These are phyloP conservation scores for Hordeum marinum DNA, from an alignment of 176 grass and related monocot genomes.

Conservation along the genomic window DNA sequence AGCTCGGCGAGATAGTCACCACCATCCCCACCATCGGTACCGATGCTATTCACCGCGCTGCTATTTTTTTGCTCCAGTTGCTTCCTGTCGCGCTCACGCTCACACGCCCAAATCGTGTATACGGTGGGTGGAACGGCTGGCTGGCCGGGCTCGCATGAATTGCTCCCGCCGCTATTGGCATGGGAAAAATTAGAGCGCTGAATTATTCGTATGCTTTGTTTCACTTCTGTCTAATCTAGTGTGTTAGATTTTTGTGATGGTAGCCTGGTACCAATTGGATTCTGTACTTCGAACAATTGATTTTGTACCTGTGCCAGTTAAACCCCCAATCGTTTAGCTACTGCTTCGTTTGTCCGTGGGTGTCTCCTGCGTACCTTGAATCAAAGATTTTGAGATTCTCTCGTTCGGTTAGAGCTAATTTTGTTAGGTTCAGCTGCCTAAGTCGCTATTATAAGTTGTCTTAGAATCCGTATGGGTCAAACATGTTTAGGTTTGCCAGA, in stretches of 20 bases:
- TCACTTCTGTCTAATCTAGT: neutral
- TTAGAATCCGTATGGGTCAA: neutral
- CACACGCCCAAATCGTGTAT: neutral
- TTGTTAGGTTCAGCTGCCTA: neutral
- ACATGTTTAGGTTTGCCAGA: neutral
- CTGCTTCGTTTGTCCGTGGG: neutral
- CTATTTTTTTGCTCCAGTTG: neutral
- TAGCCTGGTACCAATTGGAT: neutral
- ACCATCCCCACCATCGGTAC: constrained; percentile 64
- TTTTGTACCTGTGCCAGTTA: neutral
- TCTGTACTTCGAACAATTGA: neutral
- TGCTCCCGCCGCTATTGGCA: neutral
- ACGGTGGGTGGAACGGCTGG: neutral
- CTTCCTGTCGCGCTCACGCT: neutral
- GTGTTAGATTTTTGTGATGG: neutral
- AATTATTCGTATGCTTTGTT: neutral
- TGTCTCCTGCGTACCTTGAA: neutral
- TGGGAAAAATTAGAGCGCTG: neutral
- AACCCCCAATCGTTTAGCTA: neutral
- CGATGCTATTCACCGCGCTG: neutral
- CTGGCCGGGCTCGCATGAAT: neutral
- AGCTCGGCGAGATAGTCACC: constrained; percentile 70
- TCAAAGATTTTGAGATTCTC: neutral
- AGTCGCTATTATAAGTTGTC: neutral
- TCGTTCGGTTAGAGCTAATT: neutral